phyloP scores from a whole-genome alignment of 495 filamentous ascomycete genomes.

The Xylaria curta region DNA sequence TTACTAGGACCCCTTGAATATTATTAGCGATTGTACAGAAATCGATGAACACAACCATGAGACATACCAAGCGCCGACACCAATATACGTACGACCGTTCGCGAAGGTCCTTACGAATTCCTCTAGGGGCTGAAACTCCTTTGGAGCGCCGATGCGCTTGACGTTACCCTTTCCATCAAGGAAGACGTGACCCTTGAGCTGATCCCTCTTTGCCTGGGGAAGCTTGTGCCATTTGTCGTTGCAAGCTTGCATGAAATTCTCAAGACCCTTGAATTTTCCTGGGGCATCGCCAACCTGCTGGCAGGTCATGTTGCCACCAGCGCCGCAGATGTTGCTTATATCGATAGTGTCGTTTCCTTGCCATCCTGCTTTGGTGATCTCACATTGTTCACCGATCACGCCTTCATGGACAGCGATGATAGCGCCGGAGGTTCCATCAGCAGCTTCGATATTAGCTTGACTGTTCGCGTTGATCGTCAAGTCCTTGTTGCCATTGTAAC shows the following conservation, averaged over 20 bases:
- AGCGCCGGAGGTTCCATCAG: conserved; percentile 44
- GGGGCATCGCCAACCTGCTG: conserved; percentile 46
- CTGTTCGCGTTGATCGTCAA: conserved; percentile 39
- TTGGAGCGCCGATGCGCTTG: conserved; percentile 45
- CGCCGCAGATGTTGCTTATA: conserved; percentile 49
- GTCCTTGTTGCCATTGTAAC: conserved; percentile 43
- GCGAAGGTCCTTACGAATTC: conserved; percentile 48
- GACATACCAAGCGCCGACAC: conserved; percentile 49
- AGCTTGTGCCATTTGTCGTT: conserved; percentile 43
- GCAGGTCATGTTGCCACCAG: conserved; percentile 51
- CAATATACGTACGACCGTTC: conserved; percentile 50
- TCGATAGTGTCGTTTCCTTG: conserved; percentile 51
- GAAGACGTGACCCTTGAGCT: conserved; percentile 42
- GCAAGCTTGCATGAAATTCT: conserved; percentile 50
- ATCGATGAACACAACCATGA: conserved; percentile 18
- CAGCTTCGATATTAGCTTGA: conserved; percentile 37
- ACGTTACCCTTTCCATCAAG: conserved; percentile 43
- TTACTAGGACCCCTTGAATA: conserved; percentile 29
- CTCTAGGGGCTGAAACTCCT: conserved; percentile 45
- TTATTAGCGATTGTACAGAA: conserved; percentile 26
- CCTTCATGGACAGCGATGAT: conserved; percentile 51
- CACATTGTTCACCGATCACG: conserved; percentile 49
- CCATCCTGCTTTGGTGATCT: conserved; percentile 48
- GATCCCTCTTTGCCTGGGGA: conserved; percentile 36
- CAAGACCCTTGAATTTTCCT: conserved; percentile 46